Percentiles rank a stretch among this genome's conserved stretches.
These are phyloP conservation scores for Leptosphaerulina australis DNA, from an alignment of 2,329 filamentous ascomycete genomes.

Conservation along the genomic window DNA sequence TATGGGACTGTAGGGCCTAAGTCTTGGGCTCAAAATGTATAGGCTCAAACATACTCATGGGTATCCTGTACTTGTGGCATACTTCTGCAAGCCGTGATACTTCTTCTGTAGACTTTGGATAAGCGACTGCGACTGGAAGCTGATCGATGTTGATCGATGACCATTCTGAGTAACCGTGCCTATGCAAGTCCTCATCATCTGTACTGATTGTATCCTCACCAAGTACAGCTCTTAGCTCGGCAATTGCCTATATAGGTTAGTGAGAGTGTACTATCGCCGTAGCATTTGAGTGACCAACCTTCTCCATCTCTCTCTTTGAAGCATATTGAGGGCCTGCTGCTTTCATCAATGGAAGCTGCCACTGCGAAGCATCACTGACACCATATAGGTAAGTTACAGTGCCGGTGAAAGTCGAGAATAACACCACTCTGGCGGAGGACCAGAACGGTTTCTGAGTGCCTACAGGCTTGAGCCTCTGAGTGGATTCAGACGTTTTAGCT, in stretches of 20 bases:
- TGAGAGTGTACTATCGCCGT: not conserved
- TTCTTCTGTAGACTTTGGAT: slow-evolving; percentile 68
- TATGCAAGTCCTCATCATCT: slow-evolving; percentile 67
- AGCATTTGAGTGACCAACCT: slow-evolving; percentile 39
- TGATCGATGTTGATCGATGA: slow-evolving; percentile 69
- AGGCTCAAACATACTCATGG: slow-evolving; percentile 60
- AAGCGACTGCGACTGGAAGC: slow-evolving; percentile 68
- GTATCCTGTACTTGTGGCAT: slow-evolving; percentile 79
- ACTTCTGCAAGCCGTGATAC: slow-evolving; percentile 70
- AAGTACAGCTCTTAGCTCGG: slow-evolving; percentile 58
- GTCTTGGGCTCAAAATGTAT: not conserved
- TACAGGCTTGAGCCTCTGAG: slow-evolving; percentile 29
- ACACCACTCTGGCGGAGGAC: slow-evolving; percentile 56
- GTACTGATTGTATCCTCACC: slow-evolving; percentile 67
- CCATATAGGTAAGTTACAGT: slow-evolving; percentile 60
- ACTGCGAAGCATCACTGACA: slow-evolving; percentile 45
- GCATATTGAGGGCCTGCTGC: slow-evolving; percentile 54
- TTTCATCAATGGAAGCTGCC: slow-evolving; percentile 36
- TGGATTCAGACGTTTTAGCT: slow-evolving; percentile 34
- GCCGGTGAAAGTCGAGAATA: slow-evolving; percentile 58
- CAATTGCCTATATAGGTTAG: slow-evolving; percentile 56
- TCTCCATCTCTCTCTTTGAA: slow-evolving; percentile 58
- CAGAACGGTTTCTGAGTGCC: slow-evolving; percentile 48
- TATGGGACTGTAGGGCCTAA: slow-evolving; percentile 65
- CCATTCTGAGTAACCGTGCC: slow-evolving; percentile 74